Conservation (phyloP, 768 basidiomycete species). For the Collybia nuda region DNA sequence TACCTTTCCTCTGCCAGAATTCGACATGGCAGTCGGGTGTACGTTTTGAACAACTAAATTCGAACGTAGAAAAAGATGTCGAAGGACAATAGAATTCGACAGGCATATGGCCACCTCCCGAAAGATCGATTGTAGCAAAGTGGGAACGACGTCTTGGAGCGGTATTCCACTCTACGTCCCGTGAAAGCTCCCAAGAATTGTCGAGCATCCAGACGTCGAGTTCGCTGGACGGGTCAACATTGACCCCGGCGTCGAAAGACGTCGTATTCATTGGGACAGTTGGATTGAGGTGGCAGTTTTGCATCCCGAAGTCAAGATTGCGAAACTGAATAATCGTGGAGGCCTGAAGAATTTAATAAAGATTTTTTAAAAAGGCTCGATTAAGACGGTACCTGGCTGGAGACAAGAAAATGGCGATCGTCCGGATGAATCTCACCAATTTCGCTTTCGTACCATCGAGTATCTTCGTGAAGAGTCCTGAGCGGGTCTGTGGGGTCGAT, state of each 20-base stretch:
- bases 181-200: constrained; percentile 3
- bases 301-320: constrained; percentile 10
- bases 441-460: not conserved
- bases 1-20: constrained; percentile 10
- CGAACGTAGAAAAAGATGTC: constrained; percentile 6
- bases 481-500: not conserved
- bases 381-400: not conserved
- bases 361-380: not conserved
- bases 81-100: constrained; percentile 8
- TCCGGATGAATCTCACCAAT: constrained; percentile 9
- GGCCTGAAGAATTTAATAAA: not conserved
- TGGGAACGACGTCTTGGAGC: constrained; percentile 6
- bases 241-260: constrained; percentile 4
- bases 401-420: constrained; percentile 8
- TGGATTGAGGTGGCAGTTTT: constrained; percentile 9
- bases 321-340: constrained; percentile 11
- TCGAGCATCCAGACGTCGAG: constrained; percentile 11
- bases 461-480: not conserved
- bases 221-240: not conserved
- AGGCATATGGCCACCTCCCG: not conserved
- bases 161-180: constrained; percentile 1
- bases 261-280: constrained; percentile 2
- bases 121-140: constrained; percentile 8
- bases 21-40: constrained; percentile 8
- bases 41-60: constrained; percentile 6